Evolutionary conservation across 176 grass and related monocot species (phyloP).

Genomic region (Zea mays): Zm-B73-REFERENCE-NAM-5.0 NC_050096.1:283347501-283348000

Average conservation of each 20-base stretch:
- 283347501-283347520: neutral
- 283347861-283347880: neutral
- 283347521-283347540: neutral
- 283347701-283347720: constrained; percentile 94
- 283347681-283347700: constrained; percentile 98
- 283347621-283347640: constrained; percentile 77
- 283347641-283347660: constrained; percentile 99
- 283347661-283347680: constrained; percentile 90
- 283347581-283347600: constrained; percentile 95
- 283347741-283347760: constrained; percentile 81
- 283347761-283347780: constrained; percentile 95
- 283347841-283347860: constrained; percentile 5
- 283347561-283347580: neutral
- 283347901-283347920: neutral
- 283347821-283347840: constrained; percentile 20
- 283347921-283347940: neutral
- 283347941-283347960: constrained; percentile 1
- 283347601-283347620: constrained; percentile 82
- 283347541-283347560: neutral
- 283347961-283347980: neutral
- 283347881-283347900: neutral
- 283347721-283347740: constrained; percentile 88
- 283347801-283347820: constrained; percentile 59
- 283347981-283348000: neutral
- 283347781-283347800: constrained; percentile 84